Evolutionary conservation across 2,329 filamentous ascomycete species (phyloP).

Genomic region (Coniochaeta pulveracea): DNA sequence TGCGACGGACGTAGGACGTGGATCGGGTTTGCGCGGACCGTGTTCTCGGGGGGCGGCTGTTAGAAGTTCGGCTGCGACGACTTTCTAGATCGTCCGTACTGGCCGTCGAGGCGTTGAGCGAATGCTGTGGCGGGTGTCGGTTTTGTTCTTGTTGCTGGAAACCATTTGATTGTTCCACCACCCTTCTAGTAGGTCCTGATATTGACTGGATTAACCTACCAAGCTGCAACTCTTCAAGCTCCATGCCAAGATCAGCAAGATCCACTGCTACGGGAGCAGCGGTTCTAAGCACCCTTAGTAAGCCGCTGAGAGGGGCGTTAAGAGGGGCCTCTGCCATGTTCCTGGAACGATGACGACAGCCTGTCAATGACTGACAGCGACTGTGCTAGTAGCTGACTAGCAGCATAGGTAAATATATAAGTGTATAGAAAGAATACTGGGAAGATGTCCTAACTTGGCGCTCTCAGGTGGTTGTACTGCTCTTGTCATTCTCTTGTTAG

Average conservation of each 20-base stretch:
- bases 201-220: neutral
- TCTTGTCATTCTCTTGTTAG: too few species aligned
- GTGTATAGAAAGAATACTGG: too few species aligned
- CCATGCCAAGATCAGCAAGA: neutral
- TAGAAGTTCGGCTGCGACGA: neutral
- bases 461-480: too few species aligned
- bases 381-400: too few species aligned
- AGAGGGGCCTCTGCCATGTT: constrained; percentile 5
- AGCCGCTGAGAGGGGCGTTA: constrained; percentile 15
- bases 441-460: too few species aligned
- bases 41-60: neutral
- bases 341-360: constrained; percentile 4
- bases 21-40: neutral
- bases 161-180: too few species aligned
- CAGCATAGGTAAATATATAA: too few species aligned
- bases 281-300: constrained; percentile 20
- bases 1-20: too few species aligned
- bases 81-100: neutral
- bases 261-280: constrained; percentile 3
- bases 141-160: neutral
- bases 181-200: too few species aligned
- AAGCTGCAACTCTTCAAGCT: neutral
- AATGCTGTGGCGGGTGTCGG: neutral
- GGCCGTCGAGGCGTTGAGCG: neutral
- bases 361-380: too few species aligned